Conservation (phyloP, 352 stramenopile genomes). For the Globisporangium rhizosaccharum region DNA sequence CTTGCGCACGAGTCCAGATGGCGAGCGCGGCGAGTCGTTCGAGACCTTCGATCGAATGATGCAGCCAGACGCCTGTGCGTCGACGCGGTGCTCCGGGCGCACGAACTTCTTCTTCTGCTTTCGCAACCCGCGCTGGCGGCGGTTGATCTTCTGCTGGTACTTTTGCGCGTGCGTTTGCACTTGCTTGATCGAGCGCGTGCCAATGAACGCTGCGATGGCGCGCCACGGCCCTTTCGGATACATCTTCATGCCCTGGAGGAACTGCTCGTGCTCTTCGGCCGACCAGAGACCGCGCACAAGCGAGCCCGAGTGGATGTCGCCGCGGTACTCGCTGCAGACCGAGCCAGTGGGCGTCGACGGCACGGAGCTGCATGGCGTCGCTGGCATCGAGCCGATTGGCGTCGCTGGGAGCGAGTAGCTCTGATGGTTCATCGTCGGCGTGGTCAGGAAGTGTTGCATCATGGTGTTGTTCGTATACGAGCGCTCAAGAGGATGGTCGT, state of each 20-base stretch:
- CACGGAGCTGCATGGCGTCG: constrained; percentile 1
- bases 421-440: background rate
- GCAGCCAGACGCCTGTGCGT: constrained; percentile 51
- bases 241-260: constrained; percentile 79
- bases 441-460: constrained; percentile 1
- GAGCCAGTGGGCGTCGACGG: constrained; percentile 10
- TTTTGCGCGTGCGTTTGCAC: constrained; percentile 84
- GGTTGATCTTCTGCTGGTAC: constrained; percentile 84
- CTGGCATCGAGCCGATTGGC: constrained; percentile 1
- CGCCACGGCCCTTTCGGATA: constrained; percentile 72
- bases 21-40: constrained; percentile 40
- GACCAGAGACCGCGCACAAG: constrained; percentile 71
- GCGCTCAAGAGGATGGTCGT: no score
- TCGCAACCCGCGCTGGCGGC: constrained; percentile 65
- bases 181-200: constrained; percentile 78
- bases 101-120: constrained; percentile 85
- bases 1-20: constrained; percentile 18
- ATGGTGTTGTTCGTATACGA: background rate
- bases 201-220: constrained; percentile 66
- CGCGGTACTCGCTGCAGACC: background rate
- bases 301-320: constrained; percentile 16
- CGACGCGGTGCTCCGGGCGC: constrained; percentile 67
- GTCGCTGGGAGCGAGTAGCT: constrained; percentile 7
- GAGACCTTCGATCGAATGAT: constrained; percentile 48
- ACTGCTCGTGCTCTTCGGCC: constrained; percentile 71